phyloP scores from a whole-genome alignment of 257 asterid genomes.

The Solanum medicagineum region DNA sequence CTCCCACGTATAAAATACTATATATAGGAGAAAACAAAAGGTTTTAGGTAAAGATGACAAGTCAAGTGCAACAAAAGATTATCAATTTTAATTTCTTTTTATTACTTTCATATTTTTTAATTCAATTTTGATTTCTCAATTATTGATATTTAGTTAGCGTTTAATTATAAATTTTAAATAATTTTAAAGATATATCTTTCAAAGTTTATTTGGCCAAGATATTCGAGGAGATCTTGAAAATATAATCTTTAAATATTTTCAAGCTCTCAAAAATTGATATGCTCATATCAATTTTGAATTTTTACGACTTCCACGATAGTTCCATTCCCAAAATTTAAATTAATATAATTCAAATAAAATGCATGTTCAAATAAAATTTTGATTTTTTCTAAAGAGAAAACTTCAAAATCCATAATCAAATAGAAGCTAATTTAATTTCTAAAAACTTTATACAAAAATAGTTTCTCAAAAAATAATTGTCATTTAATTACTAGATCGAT shows the following conservation, averaged over 20 bases:
- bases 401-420: background rate
- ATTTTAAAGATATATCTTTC: background rate
- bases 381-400: background rate
- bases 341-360: background rate
- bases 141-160: background rate
- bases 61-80: background rate
- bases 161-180: background rate
- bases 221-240: background rate
- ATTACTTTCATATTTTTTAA: background rate
- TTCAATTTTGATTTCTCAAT: background rate
- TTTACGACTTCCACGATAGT: background rate
- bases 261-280: background rate
- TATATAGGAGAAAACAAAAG: too few relatives aligned
- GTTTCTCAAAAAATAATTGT: background rate
- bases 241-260: background rate
- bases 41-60: background rate
- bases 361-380: background rate
- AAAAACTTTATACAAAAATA: background rate
- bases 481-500: background rate
- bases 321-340: accelerated
- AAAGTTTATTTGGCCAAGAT: background rate
- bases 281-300: background rate
- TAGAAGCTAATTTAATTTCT: background rate
- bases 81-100: background rate
- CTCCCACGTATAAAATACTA: too few relatives aligned